phyloP scores from a whole-genome alignment of 805 yeast genomes.

The Kuraishia piskuri region DNA sequence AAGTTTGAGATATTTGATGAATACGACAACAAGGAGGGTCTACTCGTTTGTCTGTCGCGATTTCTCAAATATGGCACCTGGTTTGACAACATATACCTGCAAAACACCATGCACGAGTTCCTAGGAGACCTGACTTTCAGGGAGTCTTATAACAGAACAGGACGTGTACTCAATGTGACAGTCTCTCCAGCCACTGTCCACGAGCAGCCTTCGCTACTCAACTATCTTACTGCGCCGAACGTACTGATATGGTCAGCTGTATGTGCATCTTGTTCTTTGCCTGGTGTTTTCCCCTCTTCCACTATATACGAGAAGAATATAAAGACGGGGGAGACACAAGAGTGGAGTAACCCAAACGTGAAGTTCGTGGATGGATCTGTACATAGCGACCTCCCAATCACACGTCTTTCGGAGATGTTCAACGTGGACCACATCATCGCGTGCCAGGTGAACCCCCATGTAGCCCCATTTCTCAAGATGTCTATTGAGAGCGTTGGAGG shows the following conservation, averaged over 20 bases:
- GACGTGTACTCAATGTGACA: constrained; percentile 85
- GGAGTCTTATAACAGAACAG: constrained; percentile 92
- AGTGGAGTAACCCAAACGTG: constrained; percentile 73
- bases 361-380: constrained; percentile 95
- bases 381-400: constrained; percentile 86
- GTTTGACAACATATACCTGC: constrained; percentile 69
- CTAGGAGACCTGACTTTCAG: constrained; percentile 88
- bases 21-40: constrained; percentile 41
- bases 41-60: constrained; percentile 43
- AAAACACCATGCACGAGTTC: constrained; percentile 64
- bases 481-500: constrained; percentile 66
- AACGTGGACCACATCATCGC: constrained; percentile 97
- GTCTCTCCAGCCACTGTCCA: constrained; percentile 88
- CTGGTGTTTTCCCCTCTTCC: constrained; percentile 83
- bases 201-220: constrained; percentile 82
- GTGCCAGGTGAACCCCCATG: constrained; percentile 96
- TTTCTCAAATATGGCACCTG: constrained; percentile 83
- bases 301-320: constrained; percentile 79
- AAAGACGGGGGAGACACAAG: constrained; percentile 58
- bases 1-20: constrained; percentile 43
- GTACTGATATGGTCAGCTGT: constrained; percentile 84
- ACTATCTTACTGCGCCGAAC: constrained; percentile 73
- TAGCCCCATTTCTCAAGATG: constrained; percentile 73
- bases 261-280: constrained; percentile 90
- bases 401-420: constrained; percentile 90